Percentiles rank a stretch among this genome's conserved stretches.
phyloP scores from a whole-genome alignment of 2,329 filamentous ascomycete species.

The Hymenoscyphus repandus region DNA sequence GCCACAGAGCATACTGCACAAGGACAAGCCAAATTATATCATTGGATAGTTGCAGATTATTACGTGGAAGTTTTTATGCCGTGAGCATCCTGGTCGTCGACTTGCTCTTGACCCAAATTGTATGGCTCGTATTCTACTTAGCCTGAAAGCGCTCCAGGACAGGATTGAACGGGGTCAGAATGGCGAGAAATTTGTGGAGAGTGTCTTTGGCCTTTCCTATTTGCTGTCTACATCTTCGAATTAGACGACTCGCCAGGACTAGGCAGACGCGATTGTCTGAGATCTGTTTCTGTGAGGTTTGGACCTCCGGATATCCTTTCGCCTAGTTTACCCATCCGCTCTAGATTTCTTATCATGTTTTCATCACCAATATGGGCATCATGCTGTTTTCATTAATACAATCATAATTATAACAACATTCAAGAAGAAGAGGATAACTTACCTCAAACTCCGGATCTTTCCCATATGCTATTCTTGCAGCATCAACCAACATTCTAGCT shows the following conservation, averaged over 20 bases:
- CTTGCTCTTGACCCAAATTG: too few species aligned
- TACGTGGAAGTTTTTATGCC: too few species aligned
- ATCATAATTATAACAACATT: conserved; percentile 6
- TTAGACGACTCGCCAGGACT: neutral
- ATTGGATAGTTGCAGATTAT: too few species aligned
- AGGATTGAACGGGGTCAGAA: too few species aligned
- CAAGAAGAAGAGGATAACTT: conserved; percentile 36
- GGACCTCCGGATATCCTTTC: conserved; percentile 43
- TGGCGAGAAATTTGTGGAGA: too few species aligned
- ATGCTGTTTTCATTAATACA: conserved; percentile 15
- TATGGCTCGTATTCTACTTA: too few species aligned
- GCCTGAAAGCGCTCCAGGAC: too few species aligned
- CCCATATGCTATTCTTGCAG: conserved; percentile 76
- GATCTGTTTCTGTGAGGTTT: conserved; percentile 44
- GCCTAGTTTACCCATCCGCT: conserved; percentile 50
- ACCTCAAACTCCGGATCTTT: conserved; percentile 78
- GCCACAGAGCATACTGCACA: too few species aligned
- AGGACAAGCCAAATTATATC: too few species aligned
- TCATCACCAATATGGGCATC: conserved; percentile 45
- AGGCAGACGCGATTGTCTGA: conserved; percentile 34
- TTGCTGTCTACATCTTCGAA: conserved; percentile 10
- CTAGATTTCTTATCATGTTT: conserved; percentile 53
- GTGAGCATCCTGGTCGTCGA: too few species aligned
- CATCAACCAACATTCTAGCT: conserved; percentile 82
- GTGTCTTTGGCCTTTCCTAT: too few species aligned